Base-by-base conservation (phyloP, 2,329 filamentous ascomycete species). In the Dactylellina sp. region DNA sequence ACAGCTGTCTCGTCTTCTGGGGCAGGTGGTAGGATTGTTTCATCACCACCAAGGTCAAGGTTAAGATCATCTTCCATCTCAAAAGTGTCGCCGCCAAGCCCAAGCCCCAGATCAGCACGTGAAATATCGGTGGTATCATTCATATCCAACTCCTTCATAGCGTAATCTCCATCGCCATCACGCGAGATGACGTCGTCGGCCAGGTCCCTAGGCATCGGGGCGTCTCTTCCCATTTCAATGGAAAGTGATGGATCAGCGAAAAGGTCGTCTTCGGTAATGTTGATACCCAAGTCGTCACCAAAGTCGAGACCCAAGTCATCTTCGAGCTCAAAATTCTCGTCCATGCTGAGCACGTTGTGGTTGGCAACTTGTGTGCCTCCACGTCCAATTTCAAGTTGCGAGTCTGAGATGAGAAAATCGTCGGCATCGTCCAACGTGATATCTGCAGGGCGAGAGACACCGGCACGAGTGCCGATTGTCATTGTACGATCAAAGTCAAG, bases 171-270 rank as follows among this genome's bases (percentile, higher is more conserved):
- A 32, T 72, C 68, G 6, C 68, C 60, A 50, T 72, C 68, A 5
- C 53, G 60, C 20, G 79, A 76, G 40, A 85, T 80, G 60, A 93
- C 87, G 76, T 91, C 88, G 40, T 91, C 89, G 76, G 91, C 91
- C 18, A 89, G 82, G 1, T 88, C 84, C 49, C 87, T 85, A 22
- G 89, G 84, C 14, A 87, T 85, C 2, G 91, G 89, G 18, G 91
- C 93, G 77, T 96, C 90, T 88, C 94, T 91, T 79, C 94, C 95
- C 78, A 92, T 85, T 89, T 99, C 95, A 70, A 97, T 44, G 12
- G 68, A 72, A 7, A 71, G 39, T 1, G 65, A 71, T 12, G 40
- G 40, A 24, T 72, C 68, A 6, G 57, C 68, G 25, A 72, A 72
- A 7, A 61, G 39, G 59, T 88, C 86, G 77, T 93, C 89, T 78